Evolutionary conservation across 2,329 filamentous ascomycete genomes (phyloP).

Genomic region (Paraconiothyrium brasiliense): DNA sequence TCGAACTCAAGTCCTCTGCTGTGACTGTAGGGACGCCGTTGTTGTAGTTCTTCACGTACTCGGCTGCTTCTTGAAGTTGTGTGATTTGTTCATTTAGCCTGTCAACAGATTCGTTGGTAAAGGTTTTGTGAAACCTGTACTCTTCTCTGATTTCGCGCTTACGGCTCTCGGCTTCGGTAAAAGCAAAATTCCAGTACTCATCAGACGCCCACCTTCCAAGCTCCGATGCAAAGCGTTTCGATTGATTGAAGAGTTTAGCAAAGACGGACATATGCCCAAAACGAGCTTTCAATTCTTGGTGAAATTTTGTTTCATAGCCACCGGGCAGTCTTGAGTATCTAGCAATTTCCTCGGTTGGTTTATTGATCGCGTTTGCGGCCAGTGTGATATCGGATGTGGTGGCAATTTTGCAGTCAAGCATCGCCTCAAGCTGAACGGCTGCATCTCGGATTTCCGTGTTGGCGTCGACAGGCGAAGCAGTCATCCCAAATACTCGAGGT

Average conservation of each 20-base stretch:
- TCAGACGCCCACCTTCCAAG: constrained; percentile 89
- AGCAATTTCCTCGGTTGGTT: constrained; percentile 68
- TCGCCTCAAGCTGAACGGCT: constrained; percentile 74
- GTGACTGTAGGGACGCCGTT: constrained; percentile 55
- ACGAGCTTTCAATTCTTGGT: constrained; percentile 62
- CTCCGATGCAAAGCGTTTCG: constrained; percentile 68
- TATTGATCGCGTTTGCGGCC: constrained; percentile 66
- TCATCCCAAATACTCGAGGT: constrained; percentile 94
- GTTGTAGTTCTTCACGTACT: constrained; percentile 63
- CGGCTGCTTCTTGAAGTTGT: constrained; percentile 67
- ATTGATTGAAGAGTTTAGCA: constrained; percentile 66
- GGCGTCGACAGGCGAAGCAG: constrained; percentile 90
- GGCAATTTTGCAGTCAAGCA: constrained; percentile 84
- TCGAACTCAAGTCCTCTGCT: constrained; percentile 70
- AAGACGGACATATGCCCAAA: constrained; percentile 65
- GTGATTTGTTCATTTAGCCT: constrained; percentile 63
- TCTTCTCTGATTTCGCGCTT: constrained; percentile 69
- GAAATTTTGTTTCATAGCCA: constrained; percentile 72
- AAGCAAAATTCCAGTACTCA: constrained; percentile 76
- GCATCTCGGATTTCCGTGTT: constrained; percentile 76
- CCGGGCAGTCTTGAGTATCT: constrained; percentile 62
- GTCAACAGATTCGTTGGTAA: constrained; percentile 38
- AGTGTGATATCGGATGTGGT: constrained; percentile 73
- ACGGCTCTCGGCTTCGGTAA: constrained; percentile 69
- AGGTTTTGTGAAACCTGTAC: constrained; percentile 41